phyloP scores from a whole-genome alignment of 768 basidiomycete species.

The Pisolithus albus region DNA sequence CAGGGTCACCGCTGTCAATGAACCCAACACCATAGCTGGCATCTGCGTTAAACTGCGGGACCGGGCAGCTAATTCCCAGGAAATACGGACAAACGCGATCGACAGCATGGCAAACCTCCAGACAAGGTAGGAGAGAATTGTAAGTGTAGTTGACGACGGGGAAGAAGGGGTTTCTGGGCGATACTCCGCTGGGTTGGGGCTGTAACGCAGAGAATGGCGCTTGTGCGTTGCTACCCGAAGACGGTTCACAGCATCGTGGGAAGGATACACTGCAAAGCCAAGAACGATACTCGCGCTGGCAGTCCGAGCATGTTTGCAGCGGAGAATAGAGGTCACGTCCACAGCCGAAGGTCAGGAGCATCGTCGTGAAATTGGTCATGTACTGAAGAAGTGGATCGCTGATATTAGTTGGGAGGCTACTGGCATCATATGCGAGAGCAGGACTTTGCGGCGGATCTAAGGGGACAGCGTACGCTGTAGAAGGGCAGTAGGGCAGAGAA shows the following conservation, averaged over 20 bases:
- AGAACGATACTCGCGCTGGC: conserved; percentile 60
- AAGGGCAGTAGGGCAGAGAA: no score
- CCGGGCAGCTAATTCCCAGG: conserved; percentile 25
- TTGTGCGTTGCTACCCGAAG: conserved; percentile 19
- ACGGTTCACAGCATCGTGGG: conserved; percentile 62
- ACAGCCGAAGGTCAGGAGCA: conserved; percentile 68
- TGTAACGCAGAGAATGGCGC: conserved; percentile 44
- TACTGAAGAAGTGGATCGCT: conserved; percentile 17
- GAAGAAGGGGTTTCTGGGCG: conserved; percentile 41
- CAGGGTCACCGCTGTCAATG: no score
- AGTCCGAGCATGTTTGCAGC: conserved; percentile 69
- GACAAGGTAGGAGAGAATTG: conserved; percentile 46
- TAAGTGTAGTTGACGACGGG: conserved; percentile 43
- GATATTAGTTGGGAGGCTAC: conserved; percentile 9
- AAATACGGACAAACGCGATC: conserved; percentile 61
- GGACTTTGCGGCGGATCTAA: conserved; percentile 25
- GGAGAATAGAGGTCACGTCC: conserved; percentile 78
- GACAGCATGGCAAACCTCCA: conserved; percentile 18
- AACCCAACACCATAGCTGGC: no score
- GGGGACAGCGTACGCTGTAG: no score
- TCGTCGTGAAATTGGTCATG: conserved; percentile 67
- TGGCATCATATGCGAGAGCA: conserved; percentile 10
- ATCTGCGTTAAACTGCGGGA: no score
- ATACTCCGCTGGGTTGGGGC: conserved; percentile 34
- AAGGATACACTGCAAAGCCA: conserved; percentile 76